Percentiles rank a stretch among this genome's conserved stretches.
Conservation (phyloP, 202 grass and related monocot species). For the Zizania palustris region DNA sequence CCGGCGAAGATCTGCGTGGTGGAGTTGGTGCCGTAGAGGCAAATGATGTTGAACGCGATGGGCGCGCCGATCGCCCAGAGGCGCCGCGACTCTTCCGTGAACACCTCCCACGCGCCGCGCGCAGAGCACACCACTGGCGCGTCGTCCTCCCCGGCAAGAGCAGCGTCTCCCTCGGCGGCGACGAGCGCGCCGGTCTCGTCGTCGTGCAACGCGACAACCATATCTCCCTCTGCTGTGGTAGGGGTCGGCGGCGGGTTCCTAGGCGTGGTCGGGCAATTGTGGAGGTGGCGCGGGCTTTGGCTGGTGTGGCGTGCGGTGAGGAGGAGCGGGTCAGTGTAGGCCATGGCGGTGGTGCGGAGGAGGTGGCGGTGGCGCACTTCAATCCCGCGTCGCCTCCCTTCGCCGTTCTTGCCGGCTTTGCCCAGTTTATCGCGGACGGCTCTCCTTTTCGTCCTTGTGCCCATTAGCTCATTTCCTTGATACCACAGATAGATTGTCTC, state of each 20-base stretch:
- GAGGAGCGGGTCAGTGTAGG: conserved; percentile 55
- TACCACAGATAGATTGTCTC: too few relatives aligned
- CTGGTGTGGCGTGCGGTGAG: background rate
- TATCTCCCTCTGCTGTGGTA: background rate
- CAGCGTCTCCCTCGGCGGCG: background rate
- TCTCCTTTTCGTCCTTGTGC: too few relatives aligned
- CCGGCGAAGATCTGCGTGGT: conserved; percentile 90
- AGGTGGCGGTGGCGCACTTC: conserved; percentile 9
- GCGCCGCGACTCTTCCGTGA: conserved; percentile 52
- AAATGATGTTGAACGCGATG: conserved; percentile 80
- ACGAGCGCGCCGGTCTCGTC: conserved; percentile 35
- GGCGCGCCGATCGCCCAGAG: conserved; percentile 82
- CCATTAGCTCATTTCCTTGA: too few relatives aligned
- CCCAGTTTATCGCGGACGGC: too few relatives aligned
- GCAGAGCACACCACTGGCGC: conserved; percentile 41
- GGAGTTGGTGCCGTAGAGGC: conserved; percentile 81
- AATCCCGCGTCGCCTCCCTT: background rate
- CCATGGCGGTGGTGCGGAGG: background rate
- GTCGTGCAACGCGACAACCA: conserved; percentile 33
- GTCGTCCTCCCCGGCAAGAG: background rate
- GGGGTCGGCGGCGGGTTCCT: background rate
- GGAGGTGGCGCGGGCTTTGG: background rate
- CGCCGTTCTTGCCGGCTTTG: too few relatives aligned
- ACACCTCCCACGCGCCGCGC: conserved; percentile 50
- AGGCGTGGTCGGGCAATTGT: too few relatives aligned